Conservation (phyloP, 345 rosid species). For the Eucalyptus urophylla region DNA sequence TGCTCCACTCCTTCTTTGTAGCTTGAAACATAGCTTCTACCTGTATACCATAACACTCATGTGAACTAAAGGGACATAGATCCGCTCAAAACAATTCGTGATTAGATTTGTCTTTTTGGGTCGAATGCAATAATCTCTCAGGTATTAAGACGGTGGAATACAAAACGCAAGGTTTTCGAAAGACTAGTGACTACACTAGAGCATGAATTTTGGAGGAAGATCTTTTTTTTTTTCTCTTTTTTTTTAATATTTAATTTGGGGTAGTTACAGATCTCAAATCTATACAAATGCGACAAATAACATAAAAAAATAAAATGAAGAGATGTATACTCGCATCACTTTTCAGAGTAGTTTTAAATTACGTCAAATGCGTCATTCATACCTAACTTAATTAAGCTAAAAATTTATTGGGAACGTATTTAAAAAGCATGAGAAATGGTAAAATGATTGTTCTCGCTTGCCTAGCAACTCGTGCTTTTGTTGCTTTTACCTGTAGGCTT, state of each 20-base stretch:
- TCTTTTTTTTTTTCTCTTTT: rapidly evolving
- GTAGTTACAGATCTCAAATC: rapidly evolving
- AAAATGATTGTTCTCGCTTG: not conserved
- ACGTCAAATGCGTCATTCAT: rapidly evolving
- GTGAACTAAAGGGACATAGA: not conserved
- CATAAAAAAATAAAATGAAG: not conserved
- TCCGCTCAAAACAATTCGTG: not conserved
- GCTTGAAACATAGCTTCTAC: not conserved
- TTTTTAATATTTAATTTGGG: too few species aligned
- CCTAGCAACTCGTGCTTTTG: not conserved
- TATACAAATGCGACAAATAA: not conserved
- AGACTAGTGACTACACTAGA: not conserved
- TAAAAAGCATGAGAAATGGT: not conserved
- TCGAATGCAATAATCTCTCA: not conserved
- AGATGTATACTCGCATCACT: not conserved
- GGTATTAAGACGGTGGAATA: not conserved
- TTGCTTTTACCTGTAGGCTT: not conserved
- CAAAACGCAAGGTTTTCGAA: not conserved
- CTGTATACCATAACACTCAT: not conserved
- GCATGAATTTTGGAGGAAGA: not conserved
- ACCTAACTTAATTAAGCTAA: not conserved
- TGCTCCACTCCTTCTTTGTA: not conserved
- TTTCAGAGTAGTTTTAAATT: rapidly evolving
- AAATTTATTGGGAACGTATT: not conserved
- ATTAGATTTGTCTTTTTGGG: not conserved